Conservation (phyloP, 441 rosid species). For the Hura crepitans region DNA sequence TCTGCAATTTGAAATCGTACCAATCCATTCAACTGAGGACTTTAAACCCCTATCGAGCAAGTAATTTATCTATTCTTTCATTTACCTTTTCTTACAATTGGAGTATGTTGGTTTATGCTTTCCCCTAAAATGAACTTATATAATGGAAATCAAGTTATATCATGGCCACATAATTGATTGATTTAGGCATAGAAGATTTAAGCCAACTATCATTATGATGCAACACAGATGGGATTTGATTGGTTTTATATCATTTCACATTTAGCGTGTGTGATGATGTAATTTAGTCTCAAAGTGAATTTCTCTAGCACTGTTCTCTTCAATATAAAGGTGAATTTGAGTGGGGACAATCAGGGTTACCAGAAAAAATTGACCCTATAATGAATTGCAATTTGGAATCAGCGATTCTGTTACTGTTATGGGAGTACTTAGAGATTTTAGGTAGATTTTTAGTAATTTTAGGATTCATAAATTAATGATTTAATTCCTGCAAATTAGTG, state of each 20-base stretch:
- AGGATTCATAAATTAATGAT: no score
- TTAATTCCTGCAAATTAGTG: no score
- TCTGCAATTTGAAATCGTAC: conserved; percentile 86
- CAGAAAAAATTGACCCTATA: no score
- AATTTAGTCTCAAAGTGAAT: no score
- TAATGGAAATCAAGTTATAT: conserved; percentile 10
- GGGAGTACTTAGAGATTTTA: no score
- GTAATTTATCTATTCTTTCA: conserved; percentile 40
- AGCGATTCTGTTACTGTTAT: no score
- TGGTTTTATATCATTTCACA: not conserved
- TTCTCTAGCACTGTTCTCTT: no score
- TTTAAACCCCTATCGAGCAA: conserved; percentile 91
- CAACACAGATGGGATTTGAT: not conserved
- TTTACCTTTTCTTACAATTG: not conserved
- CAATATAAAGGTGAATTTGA: no score
- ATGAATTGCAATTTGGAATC: no score
- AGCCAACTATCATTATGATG: not conserved
- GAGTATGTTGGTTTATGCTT: not conserved
- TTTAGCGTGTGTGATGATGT: not conserved
- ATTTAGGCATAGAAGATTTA: not conserved
- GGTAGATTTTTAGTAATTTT: no score
- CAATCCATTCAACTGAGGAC: conserved; percentile 90
- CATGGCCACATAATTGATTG: not conserved
- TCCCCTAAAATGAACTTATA: not conserved
- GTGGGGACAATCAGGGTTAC: no score